phyloP scores from a whole-genome alignment of 306 rosid species.

The Quercus cerris region DNA sequence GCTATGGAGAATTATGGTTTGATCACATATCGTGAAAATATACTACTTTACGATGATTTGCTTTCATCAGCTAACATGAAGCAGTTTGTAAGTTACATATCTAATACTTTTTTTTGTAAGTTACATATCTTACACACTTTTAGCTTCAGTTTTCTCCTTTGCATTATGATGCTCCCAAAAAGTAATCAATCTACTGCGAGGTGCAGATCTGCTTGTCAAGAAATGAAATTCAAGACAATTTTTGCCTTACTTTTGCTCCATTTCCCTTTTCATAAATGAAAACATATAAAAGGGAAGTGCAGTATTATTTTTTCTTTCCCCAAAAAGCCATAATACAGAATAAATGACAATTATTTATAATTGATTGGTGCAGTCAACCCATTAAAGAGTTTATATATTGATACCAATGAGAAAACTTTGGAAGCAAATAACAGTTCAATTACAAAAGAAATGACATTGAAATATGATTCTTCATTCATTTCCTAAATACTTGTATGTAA shows the following conservation, averaged over 20 bases:
- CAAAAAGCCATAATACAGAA: too few relatives aligned
- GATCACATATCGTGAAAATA: constrained; percentile 51
- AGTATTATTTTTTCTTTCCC: too few relatives aligned
- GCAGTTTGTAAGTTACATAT: constrained; percentile 37
- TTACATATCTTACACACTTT: background rate
- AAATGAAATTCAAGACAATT: background rate
- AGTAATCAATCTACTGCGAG: background rate
- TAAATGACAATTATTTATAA: background rate
- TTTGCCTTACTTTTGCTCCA: background rate
- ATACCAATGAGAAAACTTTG: background rate
- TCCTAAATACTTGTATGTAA: background rate
- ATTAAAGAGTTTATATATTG: background rate
- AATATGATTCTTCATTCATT: background rate
- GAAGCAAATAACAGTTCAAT: background rate
- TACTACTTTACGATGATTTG: constrained; percentile 43
- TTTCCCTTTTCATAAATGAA: background rate
- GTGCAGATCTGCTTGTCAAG: background rate
- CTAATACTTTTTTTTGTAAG: background rate
- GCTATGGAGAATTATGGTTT: constrained; percentile 79
- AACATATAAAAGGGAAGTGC: background rate
- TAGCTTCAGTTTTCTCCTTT: background rate
- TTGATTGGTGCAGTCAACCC: background rate
- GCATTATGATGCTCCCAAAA: background rate
- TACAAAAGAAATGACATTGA: background rate
- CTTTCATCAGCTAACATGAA: constrained; percentile 40